These are phyloP conservation scores for Polygonum aviculare DNA, from an alignment of 148 eudicot species.

Conservation along the genomic window DNA sequence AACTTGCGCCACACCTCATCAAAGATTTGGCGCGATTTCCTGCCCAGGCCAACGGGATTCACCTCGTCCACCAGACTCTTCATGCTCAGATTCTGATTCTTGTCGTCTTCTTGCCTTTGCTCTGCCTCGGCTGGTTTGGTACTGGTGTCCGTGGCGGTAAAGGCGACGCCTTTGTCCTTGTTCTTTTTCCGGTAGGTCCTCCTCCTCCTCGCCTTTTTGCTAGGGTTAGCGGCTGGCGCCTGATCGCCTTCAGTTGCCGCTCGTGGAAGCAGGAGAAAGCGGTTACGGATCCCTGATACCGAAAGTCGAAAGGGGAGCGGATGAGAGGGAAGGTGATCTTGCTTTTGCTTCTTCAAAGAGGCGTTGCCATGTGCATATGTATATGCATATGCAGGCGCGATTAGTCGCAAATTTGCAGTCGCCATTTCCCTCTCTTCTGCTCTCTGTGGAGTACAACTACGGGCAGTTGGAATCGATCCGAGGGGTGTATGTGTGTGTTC, in stretches of 20 bases:
- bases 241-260: not conserved
- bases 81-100: slow-evolving; percentile 25
- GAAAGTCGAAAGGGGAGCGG: not conserved
- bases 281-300: not conserved
- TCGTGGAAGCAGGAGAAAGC: not conserved
- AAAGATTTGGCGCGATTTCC: slow-evolving; percentile 79
- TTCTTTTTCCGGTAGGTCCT: slow-evolving; percentile 20
- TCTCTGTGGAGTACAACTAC: too few relatives aligned
- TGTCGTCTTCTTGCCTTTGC: slow-evolving; percentile 4
- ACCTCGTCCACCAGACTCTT: slow-evolving; percentile 64
- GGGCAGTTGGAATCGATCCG: too few relatives aligned
- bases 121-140: not conserved
- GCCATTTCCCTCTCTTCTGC: not conserved
- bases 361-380: not conserved
- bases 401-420: slow-evolving; percentile 6
- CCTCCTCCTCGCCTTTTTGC: not conserved
- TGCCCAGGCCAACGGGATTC: slow-evolving; percentile 88
- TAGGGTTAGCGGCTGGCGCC: not conserved
- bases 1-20: slow-evolving; percentile 94
- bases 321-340: not conserved
- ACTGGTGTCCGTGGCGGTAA: slow-evolving; percentile 4
- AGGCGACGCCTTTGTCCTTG: slow-evolving; percentile 4
- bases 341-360: slow-evolving; percentile 3
- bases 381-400: not conserved
- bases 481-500: too few relatives aligned